These are phyloP conservation scores for Eimeria acervulina DNA, from an alignment of 169 alveolate species.

Conservation along the genomic window DNA sequence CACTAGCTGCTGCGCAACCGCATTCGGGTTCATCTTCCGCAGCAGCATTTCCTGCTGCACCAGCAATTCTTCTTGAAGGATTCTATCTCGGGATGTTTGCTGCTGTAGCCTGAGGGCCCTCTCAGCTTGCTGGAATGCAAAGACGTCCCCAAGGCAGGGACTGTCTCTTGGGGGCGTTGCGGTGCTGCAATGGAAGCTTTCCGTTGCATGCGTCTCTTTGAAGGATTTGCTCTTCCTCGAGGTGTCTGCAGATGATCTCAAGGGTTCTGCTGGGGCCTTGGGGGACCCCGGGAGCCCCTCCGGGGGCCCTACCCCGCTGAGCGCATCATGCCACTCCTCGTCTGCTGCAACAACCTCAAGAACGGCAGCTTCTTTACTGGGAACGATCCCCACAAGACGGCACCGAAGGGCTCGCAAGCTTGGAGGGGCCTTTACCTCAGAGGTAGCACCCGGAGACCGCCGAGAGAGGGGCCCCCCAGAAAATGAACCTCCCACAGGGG, in stretches of 20 bases:
- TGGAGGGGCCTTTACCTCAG: slow-evolving; percentile 29
- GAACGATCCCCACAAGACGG: slow-evolving; percentile 45
- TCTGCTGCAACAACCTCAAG: slow-evolving; percentile 37
- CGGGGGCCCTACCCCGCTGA: neutral
- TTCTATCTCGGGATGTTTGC: slow-evolving; percentile 37
- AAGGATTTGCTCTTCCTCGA: neutral
- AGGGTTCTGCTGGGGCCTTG: neutral
- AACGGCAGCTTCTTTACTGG: slow-evolving; percentile 9
- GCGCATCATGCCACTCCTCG: slow-evolving; percentile 1
- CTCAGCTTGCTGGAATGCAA: slow-evolving; percentile 32
- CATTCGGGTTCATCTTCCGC: slow-evolving; percentile 19
- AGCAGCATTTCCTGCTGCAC: slow-evolving; percentile 58
- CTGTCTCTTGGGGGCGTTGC: neutral
- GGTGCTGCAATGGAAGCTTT: neutral
- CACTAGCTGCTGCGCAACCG: neutral
- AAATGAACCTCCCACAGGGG: neutral
- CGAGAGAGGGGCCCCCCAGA: slow-evolving; percentile 26
- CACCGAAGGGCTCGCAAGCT: slow-evolving; percentile 50
- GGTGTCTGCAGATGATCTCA: neutral
- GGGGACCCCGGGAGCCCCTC: neutral
- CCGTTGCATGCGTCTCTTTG: neutral
- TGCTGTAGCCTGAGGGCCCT: slow-evolving; percentile 63
- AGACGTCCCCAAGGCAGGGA: neutral
- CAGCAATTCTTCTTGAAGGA: slow-evolving; percentile 47
- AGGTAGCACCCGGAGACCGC: neutral